Conservation (phyloP, 371 early-diverging fungal genomes). For the Dichotomocladium elegans region DNA sequence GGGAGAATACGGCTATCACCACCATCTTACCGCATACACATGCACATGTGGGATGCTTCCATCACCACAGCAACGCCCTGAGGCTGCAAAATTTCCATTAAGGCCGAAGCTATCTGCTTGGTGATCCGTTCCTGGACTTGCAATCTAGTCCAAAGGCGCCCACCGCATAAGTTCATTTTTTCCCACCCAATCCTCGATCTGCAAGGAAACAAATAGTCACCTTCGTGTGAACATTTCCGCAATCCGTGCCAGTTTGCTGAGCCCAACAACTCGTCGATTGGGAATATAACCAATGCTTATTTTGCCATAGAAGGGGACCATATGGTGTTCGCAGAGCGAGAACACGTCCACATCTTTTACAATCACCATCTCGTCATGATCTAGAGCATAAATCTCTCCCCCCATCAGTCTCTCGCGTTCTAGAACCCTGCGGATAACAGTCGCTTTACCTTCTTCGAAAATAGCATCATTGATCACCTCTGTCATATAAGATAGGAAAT, state of each 20-base stretch:
- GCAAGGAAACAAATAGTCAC: constrained; percentile 9
- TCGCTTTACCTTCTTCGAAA: constrained; percentile 86
- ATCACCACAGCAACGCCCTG: constrained; percentile 97
- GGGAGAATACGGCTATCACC: too few species aligned
- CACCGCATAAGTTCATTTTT: too few species aligned
- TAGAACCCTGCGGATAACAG: too few species aligned
- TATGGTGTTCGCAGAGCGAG: constrained; percentile 97
- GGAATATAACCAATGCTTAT: constrained; percentile 96
- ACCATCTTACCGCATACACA: constrained; percentile 33
- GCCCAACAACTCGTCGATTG: constrained; percentile 90
- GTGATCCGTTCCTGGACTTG: constrained; percentile 98
- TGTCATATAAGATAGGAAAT: constrained; percentile 18
- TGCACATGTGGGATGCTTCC: constrained; percentile 80
- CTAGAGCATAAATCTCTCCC: constrained; percentile 17
- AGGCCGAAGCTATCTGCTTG: constrained; percentile 92
- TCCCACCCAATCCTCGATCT: background rate
- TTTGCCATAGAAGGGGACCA: constrained; percentile 97
- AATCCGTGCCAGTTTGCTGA: constrained; percentile 95
- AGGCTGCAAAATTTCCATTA: constrained; percentile 90
- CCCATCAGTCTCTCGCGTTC: too few species aligned
- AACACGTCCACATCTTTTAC: constrained; percentile 95
- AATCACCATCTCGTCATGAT: constrained; percentile 98
- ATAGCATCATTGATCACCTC: constrained; percentile 89
- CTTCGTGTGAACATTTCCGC: constrained; percentile 95
- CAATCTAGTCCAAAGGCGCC: constrained; percentile 71